Conservation (phyloP, 2,329 filamentous ascomycete species). For the Scleromitrula shiraiana region DNA sequence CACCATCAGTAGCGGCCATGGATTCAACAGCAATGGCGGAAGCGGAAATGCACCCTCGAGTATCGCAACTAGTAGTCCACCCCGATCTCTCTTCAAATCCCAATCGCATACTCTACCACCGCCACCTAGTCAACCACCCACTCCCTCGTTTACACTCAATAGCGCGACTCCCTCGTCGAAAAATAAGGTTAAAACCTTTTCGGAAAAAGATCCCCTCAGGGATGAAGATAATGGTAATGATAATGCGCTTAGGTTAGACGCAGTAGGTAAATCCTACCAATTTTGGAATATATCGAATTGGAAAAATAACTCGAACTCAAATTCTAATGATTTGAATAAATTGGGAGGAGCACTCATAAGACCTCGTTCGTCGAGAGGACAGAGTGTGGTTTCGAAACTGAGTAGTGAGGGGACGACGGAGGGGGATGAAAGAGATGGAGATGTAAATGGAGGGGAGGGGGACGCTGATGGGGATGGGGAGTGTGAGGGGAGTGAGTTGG, state of each 20-base stretch:
- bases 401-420: conserved; percentile 41
- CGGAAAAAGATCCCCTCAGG: not conserved
- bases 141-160: conserved; percentile 7
- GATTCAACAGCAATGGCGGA: not conserved
- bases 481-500: conserved; percentile 34
- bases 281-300: conserved; percentile 54
- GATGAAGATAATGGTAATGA: not conserved
- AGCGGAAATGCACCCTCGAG: conserved; percentile 15
- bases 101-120: not conserved
- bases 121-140: conserved; percentile 7
- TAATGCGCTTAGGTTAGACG: conserved; percentile 33
- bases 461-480: conserved; percentile 35
- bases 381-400: conserved; percentile 40
- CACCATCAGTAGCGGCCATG: not conserved
- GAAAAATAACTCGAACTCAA: conserved; percentile 24
- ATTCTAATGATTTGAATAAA: conserved; percentile 12
- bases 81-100: conserved; percentile 9
- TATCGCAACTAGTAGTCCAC: conserved; percentile 23
- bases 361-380: conserved; percentile 15
- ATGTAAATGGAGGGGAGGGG: no score
- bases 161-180: not conserved
- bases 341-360: conserved; percentile 15
- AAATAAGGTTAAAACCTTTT: no score
- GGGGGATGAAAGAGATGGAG: conserved; percentile 34
- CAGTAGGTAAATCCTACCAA: conserved; percentile 35